Base-by-base conservation (phyloP, 495 filamentous ascomycete genomes). In the Podospora appendiculata region DNA sequence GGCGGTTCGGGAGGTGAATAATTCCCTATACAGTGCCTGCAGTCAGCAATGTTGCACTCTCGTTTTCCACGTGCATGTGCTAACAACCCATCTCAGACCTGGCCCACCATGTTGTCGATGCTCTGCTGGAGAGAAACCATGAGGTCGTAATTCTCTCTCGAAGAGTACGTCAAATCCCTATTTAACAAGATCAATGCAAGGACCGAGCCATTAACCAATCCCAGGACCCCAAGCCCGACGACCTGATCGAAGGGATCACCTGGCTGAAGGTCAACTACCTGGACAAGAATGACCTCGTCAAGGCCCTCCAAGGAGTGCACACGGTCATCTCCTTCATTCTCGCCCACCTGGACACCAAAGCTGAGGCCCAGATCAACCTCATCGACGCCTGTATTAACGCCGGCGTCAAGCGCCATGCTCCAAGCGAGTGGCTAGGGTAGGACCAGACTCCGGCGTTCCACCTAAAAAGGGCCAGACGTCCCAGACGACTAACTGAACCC, bases 351-450 rank as follows among this genome's bases (percentile, higher is more conserved):
- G 78, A 77, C 53, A 61, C 55, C 1, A 57, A 55, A 0, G 65
- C 61, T 48, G 57, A 32, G 0, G 42, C 61, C 0, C 76, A 79
- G 59, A 78, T 70, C 54, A 67, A 54, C 13, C 63, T 81, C 16
- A 77, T 84, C 34, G 73, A 82, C 55, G 79, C 79, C 1, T 64
- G 73, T 5, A 63, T 82, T 41, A 49, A 60, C 4, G 79, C 75
- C 1, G 76, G 79, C 4, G 79, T 82, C 9, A 76, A 71, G 51
- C 72, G 79, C 10, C 81, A 79, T 54, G 71, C 82, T 12, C 79
- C 80, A 8, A 73, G 72, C 7, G 69, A 71, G 19, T 71, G 61
- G 53, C 63, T 47, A 43, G 59, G 57, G 70, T 72, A 49, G 42
- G 46, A 44, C 19, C 18, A 4, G 18, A 36, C 6, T 11, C 8